Conservation (phyloP, 192 early-diverging fungal genomes). For the Backusella sp. region DNA sequence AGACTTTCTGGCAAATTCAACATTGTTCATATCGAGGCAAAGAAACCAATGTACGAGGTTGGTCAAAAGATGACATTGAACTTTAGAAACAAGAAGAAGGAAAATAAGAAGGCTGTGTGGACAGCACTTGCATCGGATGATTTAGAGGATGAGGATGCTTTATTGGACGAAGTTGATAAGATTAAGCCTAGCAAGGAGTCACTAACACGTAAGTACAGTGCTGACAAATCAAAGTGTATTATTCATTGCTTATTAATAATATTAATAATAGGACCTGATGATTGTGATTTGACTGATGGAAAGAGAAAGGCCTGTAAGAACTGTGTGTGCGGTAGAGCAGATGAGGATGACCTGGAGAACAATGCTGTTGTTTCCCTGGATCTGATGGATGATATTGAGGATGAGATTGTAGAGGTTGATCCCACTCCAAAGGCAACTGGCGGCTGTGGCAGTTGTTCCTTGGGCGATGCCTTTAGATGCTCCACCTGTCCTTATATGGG, state of each 20-base stretch:
- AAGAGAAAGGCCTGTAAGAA: conserved; percentile 97
- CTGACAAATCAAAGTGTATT: background rate
- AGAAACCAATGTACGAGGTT: conserved; percentile 84
- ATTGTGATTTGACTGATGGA: conserved; percentile 64
- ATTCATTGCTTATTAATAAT: background rate
- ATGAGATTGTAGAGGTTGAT: conserved; percentile 39
- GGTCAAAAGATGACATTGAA: conserved; percentile 80
- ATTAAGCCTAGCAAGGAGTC: conserved; percentile 64
- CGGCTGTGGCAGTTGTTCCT: conserved; percentile 73
- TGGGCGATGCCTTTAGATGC: conserved; percentile 98
- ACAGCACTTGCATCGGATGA: conserved; percentile 80
- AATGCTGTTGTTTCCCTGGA: conserved; percentile 44
- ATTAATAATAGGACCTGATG: conserved; percentile 51
- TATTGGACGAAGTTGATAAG: conserved; percentile 84
- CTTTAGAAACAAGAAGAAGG: conserved; percentile 70
- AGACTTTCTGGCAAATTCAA: conserved; percentile 46
- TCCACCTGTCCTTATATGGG: conserved; percentile 93
- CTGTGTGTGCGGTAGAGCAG: conserved; percentile 91
- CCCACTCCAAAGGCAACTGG: conserved; percentile 49
- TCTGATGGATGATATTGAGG: conserved; percentile 30
- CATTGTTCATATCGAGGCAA: conserved; percentile 52
- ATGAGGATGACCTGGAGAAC: conserved; percentile 68
- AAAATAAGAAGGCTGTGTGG: conserved; percentile 24
- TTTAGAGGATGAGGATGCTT: conserved; percentile 82
- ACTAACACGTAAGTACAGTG: conserved; percentile 49